phyloP scores from a whole-genome alignment of 2,329 filamentous ascomycete species.

The Sarocladiaceae sp. region DNA sequence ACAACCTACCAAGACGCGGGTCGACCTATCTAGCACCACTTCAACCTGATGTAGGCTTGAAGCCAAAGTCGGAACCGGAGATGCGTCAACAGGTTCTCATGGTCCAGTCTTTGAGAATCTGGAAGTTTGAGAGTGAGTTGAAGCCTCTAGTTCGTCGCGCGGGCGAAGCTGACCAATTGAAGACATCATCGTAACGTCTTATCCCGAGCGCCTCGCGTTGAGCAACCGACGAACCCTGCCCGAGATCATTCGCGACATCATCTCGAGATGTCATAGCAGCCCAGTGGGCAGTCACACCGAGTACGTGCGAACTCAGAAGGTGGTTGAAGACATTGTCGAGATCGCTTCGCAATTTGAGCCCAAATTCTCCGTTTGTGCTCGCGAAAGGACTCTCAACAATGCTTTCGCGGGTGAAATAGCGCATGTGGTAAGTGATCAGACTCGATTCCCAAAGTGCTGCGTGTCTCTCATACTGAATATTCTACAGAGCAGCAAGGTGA shows the following conservation, averaged over 20 bases:
- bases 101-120: not conserved
- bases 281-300: not conserved
- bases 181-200: slow-evolving; percentile 2
- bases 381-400: not conserved
- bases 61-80: not conserved
- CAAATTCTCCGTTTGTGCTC: not conserved
- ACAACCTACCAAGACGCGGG: not conserved
- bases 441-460: not conserved
- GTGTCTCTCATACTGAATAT: not conserved
- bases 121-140: slow-evolving; percentile 7
- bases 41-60: not conserved
- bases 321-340: slow-evolving; percentile 4
- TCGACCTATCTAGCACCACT: not conserved
- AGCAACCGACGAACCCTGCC: not conserved
- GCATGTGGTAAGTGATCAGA: not conserved
- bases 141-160: not conserved
- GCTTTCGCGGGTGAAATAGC: slow-evolving; percentile 6
- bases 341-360: slow-evolving; percentile 5
- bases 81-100: slow-evolving; percentile 1
- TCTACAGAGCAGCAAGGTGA: not conserved
- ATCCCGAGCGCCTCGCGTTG: slow-evolving; percentile 1
- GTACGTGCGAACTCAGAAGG: not conserved
- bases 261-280: not conserved
- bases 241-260: not conserved
- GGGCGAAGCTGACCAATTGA: not conserved